Evolutionary conservation across 768 basidiomycete species (phyloP), one percentile per base, ranked within the genome.

Genomic region (Agaricus subrufescens): DNA sequence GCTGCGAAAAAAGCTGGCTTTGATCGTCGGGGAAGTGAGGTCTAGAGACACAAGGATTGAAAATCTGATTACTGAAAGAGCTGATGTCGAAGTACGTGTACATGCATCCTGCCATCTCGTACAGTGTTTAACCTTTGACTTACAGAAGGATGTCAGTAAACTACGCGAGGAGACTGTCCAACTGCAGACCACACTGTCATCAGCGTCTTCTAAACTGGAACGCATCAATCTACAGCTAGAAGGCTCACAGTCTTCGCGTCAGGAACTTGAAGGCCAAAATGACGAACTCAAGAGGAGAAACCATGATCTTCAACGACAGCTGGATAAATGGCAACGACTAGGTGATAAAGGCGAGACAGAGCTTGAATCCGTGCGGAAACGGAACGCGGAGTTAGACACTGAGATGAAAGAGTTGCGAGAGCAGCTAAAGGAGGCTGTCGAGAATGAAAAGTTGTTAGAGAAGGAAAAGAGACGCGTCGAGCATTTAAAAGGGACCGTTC

Each of bases 271-370:
- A 57, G 77, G 75, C 45, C 65, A 73, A 34, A 79, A 84, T 52
- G 78, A 81, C 42, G 86, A 88, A 40, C 74, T 82, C 25, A 79
- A 82, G 57, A 79, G 82, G 5, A 75, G 76, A 9, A 79, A 78
- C 47, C 68, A 69, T 4, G 79, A 86, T 42, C 71, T 89, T 38
- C 76, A 79, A 49, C 77, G 78, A 14, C 89, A 91, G 61, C 70
- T 91, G 8, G 79, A 80, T 42, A 82, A 85, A 63, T 89, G 86
- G 87, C 77, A 87, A 62, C 76, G 67, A 27, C 67, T 89, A 15
- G 89, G 90, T 62, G 83, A 72, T 27, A 83, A 81, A 47, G 86
- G 83, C 46, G 83, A 78, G 10, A 79, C 73, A 15, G 83, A 87
- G 31, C 72, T 78, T 8, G 87, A 85, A 51, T 66, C 70, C 5